phyloP scores from a whole-genome alignment of 768 basidiomycete species.

The Pulveroboletus frians region DNA sequence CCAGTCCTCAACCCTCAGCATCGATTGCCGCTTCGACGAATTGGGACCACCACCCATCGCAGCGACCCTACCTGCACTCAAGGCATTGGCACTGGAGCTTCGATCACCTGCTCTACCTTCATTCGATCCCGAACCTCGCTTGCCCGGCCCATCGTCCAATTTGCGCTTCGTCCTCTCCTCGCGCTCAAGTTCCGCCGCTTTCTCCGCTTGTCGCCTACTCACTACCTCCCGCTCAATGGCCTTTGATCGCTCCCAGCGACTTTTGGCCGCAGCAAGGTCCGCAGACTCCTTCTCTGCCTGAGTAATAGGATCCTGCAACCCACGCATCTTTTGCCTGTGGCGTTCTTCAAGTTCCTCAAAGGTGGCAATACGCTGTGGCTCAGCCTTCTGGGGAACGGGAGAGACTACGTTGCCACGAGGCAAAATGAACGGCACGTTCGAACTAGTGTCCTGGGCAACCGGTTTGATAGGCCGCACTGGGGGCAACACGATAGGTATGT shows the following conservation, averaged over 20 bases:
- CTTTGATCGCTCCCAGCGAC: slow-evolving; percentile 79
- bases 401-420: slow-evolving; percentile 41
- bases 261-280: slow-evolving; percentile 66
- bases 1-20: slow-evolving; percentile 84
- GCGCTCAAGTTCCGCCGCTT: slow-evolving; percentile 42
- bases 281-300: slow-evolving; percentile 73
- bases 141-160: slow-evolving; percentile 38
- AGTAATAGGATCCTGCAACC: slow-evolving; percentile 81
- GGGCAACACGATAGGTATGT: slow-evolving; percentile 30
- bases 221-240: slow-evolving; percentile 71
- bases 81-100: slow-evolving; percentile 31
- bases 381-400: slow-evolving; percentile 45
- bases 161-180: slow-evolving; percentile 48
- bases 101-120: slow-evolving; percentile 34
- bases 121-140: slow-evolving; percentile 28
- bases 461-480: slow-evolving; percentile 32
- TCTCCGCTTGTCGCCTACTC: slow-evolving; percentile 66
- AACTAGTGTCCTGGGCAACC: slow-evolving; percentile 24
- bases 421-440: slow-evolving; percentile 41
- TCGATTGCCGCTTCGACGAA: slow-evolving; percentile 61
- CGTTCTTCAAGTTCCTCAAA: slow-evolving; percentile 86
- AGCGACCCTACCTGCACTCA: slow-evolving; percentile 61
- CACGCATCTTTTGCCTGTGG: slow-evolving; percentile 78
- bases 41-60: slow-evolving; percentile 31
- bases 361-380: slow-evolving; percentile 56